phyloP scores from a whole-genome alignment of 805 yeast genomes.

The Sugiyamaella smithiae region DNA sequence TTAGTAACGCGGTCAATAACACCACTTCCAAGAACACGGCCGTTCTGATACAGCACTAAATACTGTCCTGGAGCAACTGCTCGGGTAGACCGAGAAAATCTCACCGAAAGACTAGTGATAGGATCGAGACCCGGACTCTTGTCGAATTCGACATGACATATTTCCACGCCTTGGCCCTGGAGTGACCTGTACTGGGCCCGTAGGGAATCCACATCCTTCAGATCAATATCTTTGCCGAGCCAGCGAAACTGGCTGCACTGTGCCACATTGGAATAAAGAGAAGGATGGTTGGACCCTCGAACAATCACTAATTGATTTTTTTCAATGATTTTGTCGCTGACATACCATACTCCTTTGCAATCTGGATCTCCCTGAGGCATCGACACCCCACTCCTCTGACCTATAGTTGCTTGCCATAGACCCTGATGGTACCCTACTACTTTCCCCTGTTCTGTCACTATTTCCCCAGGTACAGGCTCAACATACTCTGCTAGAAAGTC shows the following conservation, averaged over 20 bases:
- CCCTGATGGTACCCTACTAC: constrained; percentile 84
- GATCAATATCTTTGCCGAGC: constrained; percentile 35
- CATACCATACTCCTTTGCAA: constrained; percentile 81
- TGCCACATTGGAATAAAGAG: constrained; percentile 48
- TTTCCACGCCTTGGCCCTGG: constrained; percentile 51
- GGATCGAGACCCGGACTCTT: constrained; percentile 13
- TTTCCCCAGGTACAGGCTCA: constrained; percentile 69
- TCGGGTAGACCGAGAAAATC: constrained; percentile 46
- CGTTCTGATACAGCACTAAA: constrained; percentile 66
- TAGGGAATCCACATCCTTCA: constrained; percentile 30
- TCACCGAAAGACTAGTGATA: constrained; percentile 33
- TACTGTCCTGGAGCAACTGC: constrained; percentile 93
- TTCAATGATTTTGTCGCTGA: constrained; percentile 61
- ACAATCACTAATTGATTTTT: constrained; percentile 79
- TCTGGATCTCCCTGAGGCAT: constrained; percentile 87
- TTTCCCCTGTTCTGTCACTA: constrained; percentile 70
- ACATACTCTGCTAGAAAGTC: constrained; percentile 74
- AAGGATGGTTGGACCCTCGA: constrained; percentile 58
- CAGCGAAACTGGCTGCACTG: constrained; percentile 49
- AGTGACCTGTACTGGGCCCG: constrained; percentile 71
- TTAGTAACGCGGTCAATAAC: too few relatives aligned
- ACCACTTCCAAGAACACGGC: constrained; percentile 59
- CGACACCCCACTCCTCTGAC: constrained; percentile 74
- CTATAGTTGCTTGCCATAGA: constrained; percentile 92
- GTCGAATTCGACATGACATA: constrained; percentile 29